These are phyloP conservation scores for Bruguiera sexangula DNA, from an alignment of 345 rosid genomes.

Conservation along the genomic window DNA sequence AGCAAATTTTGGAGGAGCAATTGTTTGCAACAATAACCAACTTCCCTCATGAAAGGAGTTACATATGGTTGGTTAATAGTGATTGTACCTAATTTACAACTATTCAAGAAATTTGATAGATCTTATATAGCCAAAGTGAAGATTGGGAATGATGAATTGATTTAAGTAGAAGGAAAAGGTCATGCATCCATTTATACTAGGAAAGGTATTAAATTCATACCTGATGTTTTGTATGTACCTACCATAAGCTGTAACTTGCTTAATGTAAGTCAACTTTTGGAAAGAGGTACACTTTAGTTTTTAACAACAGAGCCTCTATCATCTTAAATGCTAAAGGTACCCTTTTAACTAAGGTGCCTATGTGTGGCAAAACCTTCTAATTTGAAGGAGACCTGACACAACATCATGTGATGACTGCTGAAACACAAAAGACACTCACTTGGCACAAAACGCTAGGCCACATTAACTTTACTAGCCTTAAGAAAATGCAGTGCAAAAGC, in stretches of 20 bases:
- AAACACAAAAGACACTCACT: background rate
- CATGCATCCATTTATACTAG: background rate
- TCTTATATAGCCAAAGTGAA: background rate
- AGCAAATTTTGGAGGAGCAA: background rate
- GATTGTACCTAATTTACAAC: background rate
- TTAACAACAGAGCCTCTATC: background rate
- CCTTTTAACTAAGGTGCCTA: background rate
- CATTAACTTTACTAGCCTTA: too few species aligned
- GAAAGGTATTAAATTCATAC: background rate
- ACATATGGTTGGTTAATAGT: background rate
- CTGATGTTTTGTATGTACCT: background rate
- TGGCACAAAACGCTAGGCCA: background rate
- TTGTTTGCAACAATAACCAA: background rate
- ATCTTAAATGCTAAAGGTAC: background rate
- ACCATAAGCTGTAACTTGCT: background rate
- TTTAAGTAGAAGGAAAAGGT: background rate
- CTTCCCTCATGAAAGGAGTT: background rate
- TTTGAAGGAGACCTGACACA: background rate
- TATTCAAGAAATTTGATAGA: background rate
- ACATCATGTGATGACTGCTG: background rate
- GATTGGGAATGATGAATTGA: background rate
- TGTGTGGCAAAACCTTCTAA: background rate
- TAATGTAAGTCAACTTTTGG: background rate
- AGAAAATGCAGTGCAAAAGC: background rate
- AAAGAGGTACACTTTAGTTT: background rate